Evolutionary conservation across 495 filamentous ascomycete species (phyloP), one percentile per base, ranked within the genome.

Genomic region (Xylaria longipes): DNA sequence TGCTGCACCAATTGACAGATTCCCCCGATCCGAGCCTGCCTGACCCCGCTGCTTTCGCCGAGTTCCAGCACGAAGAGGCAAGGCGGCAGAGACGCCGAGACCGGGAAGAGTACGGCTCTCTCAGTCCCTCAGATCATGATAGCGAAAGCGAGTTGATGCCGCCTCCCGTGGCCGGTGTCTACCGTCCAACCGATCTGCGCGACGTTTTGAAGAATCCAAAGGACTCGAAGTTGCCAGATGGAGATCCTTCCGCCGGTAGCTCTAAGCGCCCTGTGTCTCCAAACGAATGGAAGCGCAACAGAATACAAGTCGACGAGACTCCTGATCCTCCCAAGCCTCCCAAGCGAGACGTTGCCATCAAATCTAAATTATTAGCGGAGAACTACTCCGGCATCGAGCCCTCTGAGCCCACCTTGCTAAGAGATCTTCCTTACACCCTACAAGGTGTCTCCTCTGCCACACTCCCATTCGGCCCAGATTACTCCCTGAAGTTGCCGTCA

Each of bases 371-470:
- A 6, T 76, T 89, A 1, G 83, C 86, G 25, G 83, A 85, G 68
- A 87, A 87, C 70, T 87, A 85, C 63, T 73, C 78, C 22, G 83
- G 84, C 37, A 84, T 85, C 35, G 79, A 87, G 27, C 87, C 87
- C 2, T 80, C 86, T 29, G 97, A 98, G 78, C 83, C 89, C 62
- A 85, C 88, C n/a, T 87, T 99, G 11, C 83, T 99, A 46, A 89
- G 95, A 63, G 94, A 97, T 78, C 86, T 98, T 6, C 96, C 97
- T 1, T 99, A 94, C 78, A 98, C 96, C 5, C 86, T 99, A 3
- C 97, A 98, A 79, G 97, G 97, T 5, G 84, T 98, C 25, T 96
- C 94, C 11, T 97, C 97, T 0, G 91, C 89, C 5, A 91, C 94
- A 74, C 83, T 99, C 12, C 88, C 90, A 6, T 98, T 98, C 74